phyloP scores from a whole-genome alignment of 768 basidiomycete species.

The Cystobasidium tubakii region DNA sequence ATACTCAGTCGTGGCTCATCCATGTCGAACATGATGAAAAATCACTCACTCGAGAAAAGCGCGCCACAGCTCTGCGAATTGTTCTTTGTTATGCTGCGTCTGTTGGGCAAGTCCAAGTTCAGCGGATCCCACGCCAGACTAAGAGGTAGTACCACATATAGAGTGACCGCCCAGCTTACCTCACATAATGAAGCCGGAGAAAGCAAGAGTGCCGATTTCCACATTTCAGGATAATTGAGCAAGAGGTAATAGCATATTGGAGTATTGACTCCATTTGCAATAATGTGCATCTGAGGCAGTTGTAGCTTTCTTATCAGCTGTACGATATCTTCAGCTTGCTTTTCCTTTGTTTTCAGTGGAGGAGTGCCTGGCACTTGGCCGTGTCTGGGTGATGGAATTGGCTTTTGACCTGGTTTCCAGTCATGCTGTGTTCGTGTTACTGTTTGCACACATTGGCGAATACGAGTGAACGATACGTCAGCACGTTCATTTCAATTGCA shows the following conservation, averaged over 20 bases:
- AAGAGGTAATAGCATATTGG: constrained; percentile 11
- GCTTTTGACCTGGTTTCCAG: constrained; percentile 7
- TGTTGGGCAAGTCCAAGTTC: not conserved
- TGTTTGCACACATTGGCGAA: not conserved
- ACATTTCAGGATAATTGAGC: not conserved
- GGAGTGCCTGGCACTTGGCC: not conserved
- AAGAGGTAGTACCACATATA: too few relatives aligned
- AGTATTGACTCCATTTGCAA: not conserved
- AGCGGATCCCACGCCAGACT: too few relatives aligned
- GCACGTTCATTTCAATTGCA: too few relatives aligned
- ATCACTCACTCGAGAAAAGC: not conserved
- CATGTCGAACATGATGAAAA: too few relatives aligned
- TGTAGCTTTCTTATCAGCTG: not conserved
- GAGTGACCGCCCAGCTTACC: not conserved
- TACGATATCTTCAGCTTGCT: constrained; percentile 4
- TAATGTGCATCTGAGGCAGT: not conserved
- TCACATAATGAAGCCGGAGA: constrained; percentile 6
- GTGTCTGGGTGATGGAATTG: not conserved
- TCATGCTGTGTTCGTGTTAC: constrained; percentile 11
- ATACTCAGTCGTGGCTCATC: too few relatives aligned
- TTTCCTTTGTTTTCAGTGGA: not conserved
- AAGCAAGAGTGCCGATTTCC: constrained; percentile 5
- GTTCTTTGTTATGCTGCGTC: not conserved
- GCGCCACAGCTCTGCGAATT: not conserved
- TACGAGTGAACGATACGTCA: not conserved